Conservation (phyloP, 306 rosid species). For the Prosopis cineraria region DNA sequence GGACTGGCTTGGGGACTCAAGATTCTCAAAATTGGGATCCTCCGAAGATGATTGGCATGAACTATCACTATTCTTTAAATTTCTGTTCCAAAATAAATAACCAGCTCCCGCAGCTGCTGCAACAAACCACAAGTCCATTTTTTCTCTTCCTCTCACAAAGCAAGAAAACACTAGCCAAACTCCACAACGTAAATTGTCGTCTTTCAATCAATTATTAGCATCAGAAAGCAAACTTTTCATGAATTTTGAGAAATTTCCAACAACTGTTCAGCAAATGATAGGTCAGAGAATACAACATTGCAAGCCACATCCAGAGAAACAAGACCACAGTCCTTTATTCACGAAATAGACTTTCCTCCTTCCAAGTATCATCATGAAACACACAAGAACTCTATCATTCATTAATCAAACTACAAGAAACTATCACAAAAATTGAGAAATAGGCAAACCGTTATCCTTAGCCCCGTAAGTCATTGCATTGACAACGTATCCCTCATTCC, state of each 20-base stretch:
- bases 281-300: neutral
- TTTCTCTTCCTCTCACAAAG: constrained; percentile 38
- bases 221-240: constrained; percentile 35
- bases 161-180: constrained; percentile 38
- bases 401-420: constrained; percentile 14
- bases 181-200: constrained; percentile 38
- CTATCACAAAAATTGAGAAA: neutral
- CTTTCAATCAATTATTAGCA: constrained; percentile 35
- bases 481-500: neutral
- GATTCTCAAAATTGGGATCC: constrained; percentile 46
- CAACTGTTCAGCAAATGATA: neutral
- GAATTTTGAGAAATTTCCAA: constrained; percentile 32
- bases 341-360: constrained; percentile 23
- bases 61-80: constrained; percentile 38
- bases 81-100: constrained; percentile 62
- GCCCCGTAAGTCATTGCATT: neutral
- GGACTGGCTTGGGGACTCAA: constrained; percentile 34
- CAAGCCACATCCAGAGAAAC: constrained; percentile 3
- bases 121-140: constrained; percentile 85
- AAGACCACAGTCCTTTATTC: constrained; percentile 30
- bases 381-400: constrained; percentile 18
- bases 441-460: constrained; percentile 1
- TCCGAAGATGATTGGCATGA: constrained; percentile 40
- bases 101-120: constrained; percentile 86
- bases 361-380: constrained; percentile 25